Conservation (phyloP, 768 basidiomycete species). For the Termitomyces sp. region DNA sequence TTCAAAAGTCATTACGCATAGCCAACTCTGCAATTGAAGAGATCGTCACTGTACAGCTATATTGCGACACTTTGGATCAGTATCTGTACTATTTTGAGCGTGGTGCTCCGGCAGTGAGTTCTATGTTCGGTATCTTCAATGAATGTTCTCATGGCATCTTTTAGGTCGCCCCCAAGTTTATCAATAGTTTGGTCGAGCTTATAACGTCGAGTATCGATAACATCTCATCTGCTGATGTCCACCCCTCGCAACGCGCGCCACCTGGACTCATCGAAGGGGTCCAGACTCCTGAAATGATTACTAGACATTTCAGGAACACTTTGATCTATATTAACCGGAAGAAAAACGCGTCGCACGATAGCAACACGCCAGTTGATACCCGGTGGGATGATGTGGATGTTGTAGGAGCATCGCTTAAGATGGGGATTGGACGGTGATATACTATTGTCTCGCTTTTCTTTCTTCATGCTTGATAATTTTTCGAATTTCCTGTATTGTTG, state of each 20-base stretch:
- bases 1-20: slow-evolving; percentile 94
- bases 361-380: slow-evolving; percentile 36
- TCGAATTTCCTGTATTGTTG: not conserved
- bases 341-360: slow-evolving; percentile 52
- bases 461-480: slow-evolving; percentile 6
- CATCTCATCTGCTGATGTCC: slow-evolving; percentile 82
- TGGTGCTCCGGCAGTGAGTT: slow-evolving; percentile 82
- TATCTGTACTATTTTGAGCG: slow-evolving; percentile 97
- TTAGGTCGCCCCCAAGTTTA: slow-evolving; percentile 91
- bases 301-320: slow-evolving; percentile 90
- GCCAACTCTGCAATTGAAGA: slow-evolving; percentile 97
- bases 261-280: slow-evolving; percentile 91
- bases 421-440: slow-evolving; percentile 66
- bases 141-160: not conserved
- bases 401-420: slow-evolving; percentile 84
- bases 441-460: not conserved
- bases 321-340: slow-evolving; percentile 75
- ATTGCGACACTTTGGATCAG: slow-evolving; percentile 93
- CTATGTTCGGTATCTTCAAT: not conserved
- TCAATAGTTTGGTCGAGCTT: slow-evolving; percentile 93
- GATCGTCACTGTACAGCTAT: slow-evolving; percentile 93
- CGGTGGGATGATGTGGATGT: slow-evolving; percentile 89
- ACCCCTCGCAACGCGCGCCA: slow-evolving; percentile 83
- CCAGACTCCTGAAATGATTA: slow-evolving; percentile 91
- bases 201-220: slow-evolving; percentile 94